phyloP scores from a whole-genome alignment of 805 yeast species.

The Metschnikowia santaceciliae region DNA sequence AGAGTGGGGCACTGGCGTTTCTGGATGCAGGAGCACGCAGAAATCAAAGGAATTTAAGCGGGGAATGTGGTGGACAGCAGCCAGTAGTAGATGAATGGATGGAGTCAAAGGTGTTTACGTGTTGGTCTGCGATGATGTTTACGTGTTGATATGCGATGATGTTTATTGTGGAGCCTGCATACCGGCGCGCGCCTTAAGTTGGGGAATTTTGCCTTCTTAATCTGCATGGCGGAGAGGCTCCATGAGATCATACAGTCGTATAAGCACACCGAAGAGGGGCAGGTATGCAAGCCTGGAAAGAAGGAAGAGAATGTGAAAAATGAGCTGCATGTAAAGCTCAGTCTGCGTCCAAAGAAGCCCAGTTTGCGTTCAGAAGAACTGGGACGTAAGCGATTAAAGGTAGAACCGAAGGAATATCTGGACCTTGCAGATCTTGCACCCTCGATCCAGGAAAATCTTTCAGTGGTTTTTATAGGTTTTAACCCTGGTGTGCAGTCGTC shows the following conservation, averaged over 20 bases:
- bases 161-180: neutral
- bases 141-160: constrained; percentile 1
- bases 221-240: neutral
- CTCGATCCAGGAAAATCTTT: constrained; percentile 22
- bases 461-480: constrained; percentile 61
- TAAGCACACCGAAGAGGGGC: constrained; percentile 6
- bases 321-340: too few species aligned
- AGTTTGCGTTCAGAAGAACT: too few species aligned
- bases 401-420: neutral
- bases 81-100: neutral
- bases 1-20: neutral
- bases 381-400: too few species aligned
- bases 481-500: constrained; percentile 70
- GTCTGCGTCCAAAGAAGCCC: too few species aligned
- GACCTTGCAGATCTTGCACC: constrained; percentile 30
- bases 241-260: constrained; percentile 10
- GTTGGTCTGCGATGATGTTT: neutral
- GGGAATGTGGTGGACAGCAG: too few species aligned
- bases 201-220: neutral
- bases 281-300: neutral
- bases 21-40: neutral
- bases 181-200: neutral
- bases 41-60: too few species aligned
- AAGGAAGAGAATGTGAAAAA: too few species aligned
- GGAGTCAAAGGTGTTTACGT: neutral